Evolutionary conservation across 129 eudicot species (phyloP).

Genomic region (Flaveria sonorensis): DNA sequence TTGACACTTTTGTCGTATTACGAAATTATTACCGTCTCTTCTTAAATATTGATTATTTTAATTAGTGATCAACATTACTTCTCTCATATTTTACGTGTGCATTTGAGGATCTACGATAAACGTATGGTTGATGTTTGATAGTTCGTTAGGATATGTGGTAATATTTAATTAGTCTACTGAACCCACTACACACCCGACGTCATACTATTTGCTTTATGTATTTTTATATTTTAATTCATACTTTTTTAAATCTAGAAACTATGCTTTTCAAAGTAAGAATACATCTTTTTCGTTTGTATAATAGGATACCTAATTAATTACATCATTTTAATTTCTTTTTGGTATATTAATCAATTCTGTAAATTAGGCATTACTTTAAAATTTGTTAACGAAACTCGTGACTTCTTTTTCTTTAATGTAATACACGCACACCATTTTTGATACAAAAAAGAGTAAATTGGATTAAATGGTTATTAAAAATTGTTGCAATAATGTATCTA

Average conservation of each 20-base stretch:
- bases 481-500: too few relatives aligned
- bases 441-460: too few relatives aligned
- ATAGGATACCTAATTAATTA: too few relatives aligned
- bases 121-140: slow-evolving; percentile 21
- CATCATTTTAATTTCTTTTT: neutral
- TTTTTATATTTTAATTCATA: neutral
- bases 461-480: too few relatives aligned
- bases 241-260: neutral
- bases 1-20: too few relatives aligned
- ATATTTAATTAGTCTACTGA: slow-evolving; percentile 37
- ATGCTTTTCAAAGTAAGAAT: neutral
- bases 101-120: neutral
- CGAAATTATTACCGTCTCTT: too few relatives aligned
- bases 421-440: neutral
- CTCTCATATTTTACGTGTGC: neutral
- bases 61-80: too few relatives aligned
- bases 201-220: slow-evolving; percentile 9
- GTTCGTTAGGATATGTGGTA: slow-evolving; percentile 27
- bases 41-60: too few relatives aligned
- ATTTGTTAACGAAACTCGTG: neutral
- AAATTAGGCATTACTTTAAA: neutral
- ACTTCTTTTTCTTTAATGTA: too few relatives aligned
- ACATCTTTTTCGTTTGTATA: neutral
- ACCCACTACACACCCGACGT: slow-evolving; percentile 27
- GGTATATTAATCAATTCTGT: neutral